phyloP scores from a whole-genome alignment of 306 rosid species.

The Acacia confusa region DNA sequence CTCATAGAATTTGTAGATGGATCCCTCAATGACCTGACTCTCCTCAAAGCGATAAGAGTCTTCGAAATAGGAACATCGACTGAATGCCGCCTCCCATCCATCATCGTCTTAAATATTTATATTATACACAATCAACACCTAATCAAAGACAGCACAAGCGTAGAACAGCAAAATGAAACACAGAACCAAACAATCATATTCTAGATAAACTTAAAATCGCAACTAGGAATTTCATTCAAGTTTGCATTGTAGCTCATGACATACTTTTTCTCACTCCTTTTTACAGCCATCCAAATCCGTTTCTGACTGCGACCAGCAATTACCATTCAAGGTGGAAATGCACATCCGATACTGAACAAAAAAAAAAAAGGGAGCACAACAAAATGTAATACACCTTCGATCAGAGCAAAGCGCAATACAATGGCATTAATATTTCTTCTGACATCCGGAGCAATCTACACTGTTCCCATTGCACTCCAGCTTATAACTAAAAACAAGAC shows the following conservation, averaged over 20 bases:
- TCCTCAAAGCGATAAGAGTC: conserved; percentile 74
- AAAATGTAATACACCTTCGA: conserved; percentile 38
- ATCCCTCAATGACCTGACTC: conserved; percentile 89
- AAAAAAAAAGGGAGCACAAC: not conserved
- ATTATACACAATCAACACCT: not conserved
- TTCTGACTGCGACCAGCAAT: conserved; percentile 13
- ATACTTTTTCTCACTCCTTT: not conserved
- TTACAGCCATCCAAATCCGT: not conserved
- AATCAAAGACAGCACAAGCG: conserved; percentile 6
- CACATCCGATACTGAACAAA: conserved; percentile 17
- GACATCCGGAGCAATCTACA: conserved; percentile 31
- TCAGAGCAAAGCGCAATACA: not conserved
- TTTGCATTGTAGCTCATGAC: not conserved
- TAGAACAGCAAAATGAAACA: not conserved
- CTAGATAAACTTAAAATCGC: conserved; percentile 17
- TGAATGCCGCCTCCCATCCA: conserved; percentile 83
- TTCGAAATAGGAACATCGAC: conserved; percentile 84
- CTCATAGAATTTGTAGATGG: conserved; percentile 72
- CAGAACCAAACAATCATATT: conserved; percentile 5
- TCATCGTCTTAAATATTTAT: conserved; percentile 33
- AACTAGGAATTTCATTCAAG: not conserved
- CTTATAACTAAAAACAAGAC: not conserved
- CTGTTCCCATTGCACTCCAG: conserved; percentile 16
- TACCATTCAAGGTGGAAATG: conserved; percentile 10
- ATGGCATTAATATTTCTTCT: not conserved